Evolutionary conservation across 1,284 basidiomycete species (phyloP), one percentile per base, ranked within the genome.

Genomic region (Leccinum pachyderme): DNA sequence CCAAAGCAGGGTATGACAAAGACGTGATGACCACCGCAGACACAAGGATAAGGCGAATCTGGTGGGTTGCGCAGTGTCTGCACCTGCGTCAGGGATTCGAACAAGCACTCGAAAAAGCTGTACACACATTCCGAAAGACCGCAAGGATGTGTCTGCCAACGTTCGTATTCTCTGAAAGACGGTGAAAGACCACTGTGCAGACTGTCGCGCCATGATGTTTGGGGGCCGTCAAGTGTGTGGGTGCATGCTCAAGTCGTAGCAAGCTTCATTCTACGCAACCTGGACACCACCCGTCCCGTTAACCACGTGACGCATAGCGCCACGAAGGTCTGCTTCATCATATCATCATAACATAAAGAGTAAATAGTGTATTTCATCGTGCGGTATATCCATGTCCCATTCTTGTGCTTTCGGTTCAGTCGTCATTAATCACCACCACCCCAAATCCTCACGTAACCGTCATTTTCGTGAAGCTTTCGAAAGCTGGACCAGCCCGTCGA

Each of bases 21-120:
- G 92, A 94, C 47, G 95, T 96, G 75, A 99, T 98, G 66, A 98
- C 92, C 57, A 98, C 81, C 56, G 91, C 89, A 54, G 93, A 96
- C 57, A 97, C 88, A 59, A 99, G 82, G 64, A 99, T 89, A 33
- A 97, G 89, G 51, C 94, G 87, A 53, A 96, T 95, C 77, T 97
- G 93, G 70, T 93, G 91, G 5, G 87, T 91, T 58, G 91, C 89
- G 64, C 89, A 92, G 68, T 92, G 89, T 54, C 90, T 92, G 64
- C 41, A 31, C 54, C 53, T 57, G 53, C 37, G 61, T 52, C 55
- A 70, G 56, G 41, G 53, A 39, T 53, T 51, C 37, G 18, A 12
- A 51, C 47, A 35, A 13, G 22, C 28, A 15, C 44, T 31, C 22
- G 9, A 46, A 47, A 46, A 46, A 47, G 53, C 57, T 43, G 29